These are phyloP conservation scores for Spinacia oleracea DNA, from an alignment of 179 eudicot genomes.

Conservation along the genomic window DNA sequence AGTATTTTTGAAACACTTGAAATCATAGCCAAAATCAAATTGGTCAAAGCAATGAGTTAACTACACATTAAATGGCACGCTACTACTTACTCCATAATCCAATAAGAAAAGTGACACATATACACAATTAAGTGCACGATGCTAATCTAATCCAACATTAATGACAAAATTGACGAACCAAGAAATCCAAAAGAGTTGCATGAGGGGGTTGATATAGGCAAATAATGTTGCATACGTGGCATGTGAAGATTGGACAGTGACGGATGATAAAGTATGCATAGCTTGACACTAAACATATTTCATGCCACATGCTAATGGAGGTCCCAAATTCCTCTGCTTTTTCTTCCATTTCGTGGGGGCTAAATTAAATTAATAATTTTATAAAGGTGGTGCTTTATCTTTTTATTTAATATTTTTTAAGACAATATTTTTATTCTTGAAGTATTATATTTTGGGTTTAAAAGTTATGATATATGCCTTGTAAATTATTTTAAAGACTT, in stretches of 20 bases:
- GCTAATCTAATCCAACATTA: no score
- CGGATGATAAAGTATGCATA: not conserved
- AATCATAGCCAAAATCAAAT: not conserved
- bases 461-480: no score
- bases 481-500: no score
- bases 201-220: not conserved
- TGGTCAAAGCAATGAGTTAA: no score
- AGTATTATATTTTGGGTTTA: no score
- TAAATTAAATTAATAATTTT: not conserved
- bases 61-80: no score
- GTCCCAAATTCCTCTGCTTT: conserved; percentile 16
- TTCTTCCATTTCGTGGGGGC: not conserved
- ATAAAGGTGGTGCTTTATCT: not conserved
- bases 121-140: no score
- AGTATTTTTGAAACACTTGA: no score
- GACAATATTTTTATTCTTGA: not conserved
- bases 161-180: not conserved
- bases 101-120: no score
- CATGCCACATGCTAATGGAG: conserved; percentile 12
- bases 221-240: conserved; percentile 2
- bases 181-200: not conserved
- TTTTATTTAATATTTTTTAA: not conserved
- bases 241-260: conserved; percentile 6
- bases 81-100: not conserved
- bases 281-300: conserved; percentile 8